Evolutionary conservation across 139 green algal genomes (phyloP).

Genomic region (Axilococcus clingmanii): DNA sequence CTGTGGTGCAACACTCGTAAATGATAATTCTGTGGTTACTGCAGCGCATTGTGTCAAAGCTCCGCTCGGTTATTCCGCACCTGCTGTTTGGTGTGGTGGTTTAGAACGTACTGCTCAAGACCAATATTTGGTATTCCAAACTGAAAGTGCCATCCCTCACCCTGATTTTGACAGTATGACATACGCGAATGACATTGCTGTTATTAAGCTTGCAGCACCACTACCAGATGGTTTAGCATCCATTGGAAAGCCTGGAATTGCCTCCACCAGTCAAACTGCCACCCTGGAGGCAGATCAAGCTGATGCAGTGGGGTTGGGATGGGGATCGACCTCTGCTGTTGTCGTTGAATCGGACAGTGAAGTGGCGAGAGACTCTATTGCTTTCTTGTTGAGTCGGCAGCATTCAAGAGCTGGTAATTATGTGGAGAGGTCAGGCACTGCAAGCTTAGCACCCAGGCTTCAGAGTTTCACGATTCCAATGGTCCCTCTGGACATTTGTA

Average conservation of each 20-base stretch:
- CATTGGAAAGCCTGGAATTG: slow-evolving; percentile 4
- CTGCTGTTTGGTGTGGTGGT: no score
- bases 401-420: slow-evolving; percentile 5
- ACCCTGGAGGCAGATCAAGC: neutral
- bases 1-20: neutral
- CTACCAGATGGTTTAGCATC: slow-evolving; percentile 10
- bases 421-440: neutral
- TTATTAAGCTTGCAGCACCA: no score
- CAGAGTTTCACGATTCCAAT: no score
- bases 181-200: no score
- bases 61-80: no score
- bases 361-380: neutral
- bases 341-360: neutral
- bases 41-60: neutral
- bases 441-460: no score
- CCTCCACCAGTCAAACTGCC: neutral
- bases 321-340: neutral
- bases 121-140: no score
- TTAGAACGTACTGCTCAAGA: no score
- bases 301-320: neutral
- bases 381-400: neutral
- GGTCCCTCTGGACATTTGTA: no score
- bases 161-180: no score
- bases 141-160: no score
- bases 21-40: neutral